phyloP scores from a whole-genome alignment of 768 basidiomycete species.

The Rhizopogon sp. region DNA sequence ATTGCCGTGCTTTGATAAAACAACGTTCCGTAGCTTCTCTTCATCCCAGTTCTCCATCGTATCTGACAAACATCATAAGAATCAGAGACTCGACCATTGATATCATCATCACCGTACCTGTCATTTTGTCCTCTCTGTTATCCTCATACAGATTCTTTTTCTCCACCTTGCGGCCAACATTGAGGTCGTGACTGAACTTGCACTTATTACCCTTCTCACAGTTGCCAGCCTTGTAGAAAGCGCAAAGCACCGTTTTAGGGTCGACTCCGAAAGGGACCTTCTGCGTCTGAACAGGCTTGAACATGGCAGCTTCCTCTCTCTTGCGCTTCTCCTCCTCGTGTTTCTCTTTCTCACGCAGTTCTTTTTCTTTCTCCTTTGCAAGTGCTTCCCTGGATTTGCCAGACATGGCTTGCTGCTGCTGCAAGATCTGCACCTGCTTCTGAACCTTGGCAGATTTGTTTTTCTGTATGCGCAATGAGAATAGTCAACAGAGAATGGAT shows the following conservation, averaged over 20 bases:
- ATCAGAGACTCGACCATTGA: neutral
- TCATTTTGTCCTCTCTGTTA: slow-evolving; percentile 70
- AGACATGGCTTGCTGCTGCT: slow-evolving; percentile 65
- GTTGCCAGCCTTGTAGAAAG: slow-evolving; percentile 84
- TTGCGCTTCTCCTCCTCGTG: slow-evolving; percentile 75
- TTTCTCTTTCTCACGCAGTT: slow-evolving; percentile 68
- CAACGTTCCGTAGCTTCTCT: slow-evolving; percentile 85
- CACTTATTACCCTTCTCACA: slow-evolving; percentile 96
- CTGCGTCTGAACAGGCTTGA: slow-evolving; percentile 76
- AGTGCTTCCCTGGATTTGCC: slow-evolving; percentile 80
- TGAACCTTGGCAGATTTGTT: slow-evolving; percentile 94
- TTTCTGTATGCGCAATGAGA: slow-evolving; percentile 51
- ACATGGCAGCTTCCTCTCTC: slow-evolving; percentile 81
- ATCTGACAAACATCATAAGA: slow-evolving; percentile 41
- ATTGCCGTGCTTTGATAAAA: slow-evolving; percentile 83
- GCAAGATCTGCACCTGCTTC: slow-evolving; percentile 73
- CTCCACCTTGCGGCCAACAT: slow-evolving; percentile 87
- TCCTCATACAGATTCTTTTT: slow-evolving; percentile 97
- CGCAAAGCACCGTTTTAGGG: slow-evolving; percentile 92
- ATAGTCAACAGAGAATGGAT: neutral
- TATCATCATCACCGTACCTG: slow-evolving; percentile 40
- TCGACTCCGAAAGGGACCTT: slow-evolving; percentile 95
- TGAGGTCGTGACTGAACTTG: slow-evolving; percentile 93
- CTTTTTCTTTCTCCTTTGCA: slow-evolving; percentile 85
- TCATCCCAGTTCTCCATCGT: slow-evolving; percentile 99